Evolutionary conservation across 805 yeast genomes (phyloP).

Genomic region (Kluyveromyces starmeri): DNA sequence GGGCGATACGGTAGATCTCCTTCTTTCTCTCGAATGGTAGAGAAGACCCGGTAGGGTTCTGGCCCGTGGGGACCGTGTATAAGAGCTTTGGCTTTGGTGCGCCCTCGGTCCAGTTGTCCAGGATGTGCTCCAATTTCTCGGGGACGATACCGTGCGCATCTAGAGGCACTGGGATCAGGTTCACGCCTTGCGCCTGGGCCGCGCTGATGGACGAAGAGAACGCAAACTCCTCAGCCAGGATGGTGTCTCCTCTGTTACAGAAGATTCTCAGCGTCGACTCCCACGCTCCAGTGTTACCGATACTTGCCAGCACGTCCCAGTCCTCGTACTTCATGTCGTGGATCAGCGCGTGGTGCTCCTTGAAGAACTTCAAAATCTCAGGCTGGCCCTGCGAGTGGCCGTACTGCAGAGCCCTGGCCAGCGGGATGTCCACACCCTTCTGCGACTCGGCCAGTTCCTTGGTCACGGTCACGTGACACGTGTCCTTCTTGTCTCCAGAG

Average conservation of each 20-base stretch:
- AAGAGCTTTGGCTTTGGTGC: slow-evolving; percentile 71
- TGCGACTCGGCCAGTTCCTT: slow-evolving; percentile 35
- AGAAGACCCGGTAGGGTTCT: slow-evolving; percentile 94
- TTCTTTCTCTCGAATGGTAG: slow-evolving; percentile 68
- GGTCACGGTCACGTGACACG: slow-evolving; percentile 15
- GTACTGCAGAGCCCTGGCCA: slow-evolving; percentile 84
- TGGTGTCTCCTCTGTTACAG: slow-evolving; percentile 68
- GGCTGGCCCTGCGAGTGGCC: slow-evolving; percentile 79
- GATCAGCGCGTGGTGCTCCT: slow-evolving; percentile 59
- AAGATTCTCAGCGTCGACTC: slow-evolving; percentile 76
- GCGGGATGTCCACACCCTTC: slow-evolving; percentile 53
- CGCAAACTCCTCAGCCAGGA: slow-evolving; percentile 72
- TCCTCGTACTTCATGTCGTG: slow-evolving; percentile 43
- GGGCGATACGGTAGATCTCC: slow-evolving; percentile 67
- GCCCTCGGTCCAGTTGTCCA: slow-evolving; percentile 61
- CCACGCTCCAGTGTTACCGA: slow-evolving; percentile 89
- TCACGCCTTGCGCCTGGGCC: slow-evolving; percentile 62
- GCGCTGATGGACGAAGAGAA: slow-evolving; percentile 83
- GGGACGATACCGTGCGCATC: slow-evolving; percentile 77
- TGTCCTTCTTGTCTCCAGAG: slow-evolving; percentile 29
- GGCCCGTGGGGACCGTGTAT: slow-evolving; percentile 93
- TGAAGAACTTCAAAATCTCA: slow-evolving; percentile 57
- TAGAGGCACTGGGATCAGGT: slow-evolving; percentile 63
- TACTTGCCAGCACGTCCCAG: slow-evolving; percentile 65
- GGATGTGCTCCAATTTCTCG: slow-evolving; percentile 48